A percentile compares a stretch with the other conserved stretches of the same genome.
phyloP scores from a whole-genome alignment of 495 filamentous ascomycete genomes.

The Xylaria acuta region DNA sequence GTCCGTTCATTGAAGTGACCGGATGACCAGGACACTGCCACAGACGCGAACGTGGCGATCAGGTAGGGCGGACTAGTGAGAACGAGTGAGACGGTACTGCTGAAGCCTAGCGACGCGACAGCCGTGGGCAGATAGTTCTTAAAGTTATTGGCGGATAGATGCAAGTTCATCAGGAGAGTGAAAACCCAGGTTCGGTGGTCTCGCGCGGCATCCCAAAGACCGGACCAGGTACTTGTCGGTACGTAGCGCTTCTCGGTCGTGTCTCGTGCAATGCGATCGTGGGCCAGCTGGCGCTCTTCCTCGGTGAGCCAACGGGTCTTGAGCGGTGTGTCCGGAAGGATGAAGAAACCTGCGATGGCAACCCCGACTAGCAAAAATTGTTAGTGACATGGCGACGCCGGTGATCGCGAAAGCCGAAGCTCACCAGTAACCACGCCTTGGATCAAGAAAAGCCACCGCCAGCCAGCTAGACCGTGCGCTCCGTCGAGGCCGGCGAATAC shows the following conservation, averaged over 20 bases:
- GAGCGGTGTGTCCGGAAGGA: slow-evolving; percentile 48
- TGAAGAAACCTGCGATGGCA: slow-evolving; percentile 46
- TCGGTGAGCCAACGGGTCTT: slow-evolving; percentile 44
- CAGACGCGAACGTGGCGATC: slow-evolving; percentile 44
- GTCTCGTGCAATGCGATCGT: slow-evolving; percentile 44
- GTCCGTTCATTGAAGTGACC: slow-evolving; percentile 55
- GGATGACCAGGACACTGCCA: slow-evolving; percentile 47
- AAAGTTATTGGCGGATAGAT: slow-evolving; percentile 44
- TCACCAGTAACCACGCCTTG: slow-evolving; percentile 37
- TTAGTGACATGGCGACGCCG: neutral
- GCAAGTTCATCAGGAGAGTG: slow-evolving; percentile 33
- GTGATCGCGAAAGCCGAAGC: neutral
- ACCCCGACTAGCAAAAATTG: slow-evolving; percentile 30
- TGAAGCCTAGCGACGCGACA: slow-evolving; percentile 51
- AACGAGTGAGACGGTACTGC: slow-evolving; percentile 49
- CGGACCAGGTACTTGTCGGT: slow-evolving; percentile 38
- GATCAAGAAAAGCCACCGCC: slow-evolving; percentile 43
- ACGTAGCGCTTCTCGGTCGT: slow-evolving; percentile 34
- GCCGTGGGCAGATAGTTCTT: slow-evolving; percentile 58
- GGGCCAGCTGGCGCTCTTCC: slow-evolving; percentile 47
- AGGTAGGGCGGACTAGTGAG: slow-evolving; percentile 57
- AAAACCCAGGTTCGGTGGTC: slow-evolving; percentile 53
- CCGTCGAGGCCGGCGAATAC: slow-evolving; percentile 38
- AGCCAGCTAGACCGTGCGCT: slow-evolving; percentile 28
- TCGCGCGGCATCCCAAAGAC: slow-evolving; percentile 43